Conservation (phyloP, 371 early-diverging fungal genomes). For the Syncephalastrum contaminatum region DNA sequence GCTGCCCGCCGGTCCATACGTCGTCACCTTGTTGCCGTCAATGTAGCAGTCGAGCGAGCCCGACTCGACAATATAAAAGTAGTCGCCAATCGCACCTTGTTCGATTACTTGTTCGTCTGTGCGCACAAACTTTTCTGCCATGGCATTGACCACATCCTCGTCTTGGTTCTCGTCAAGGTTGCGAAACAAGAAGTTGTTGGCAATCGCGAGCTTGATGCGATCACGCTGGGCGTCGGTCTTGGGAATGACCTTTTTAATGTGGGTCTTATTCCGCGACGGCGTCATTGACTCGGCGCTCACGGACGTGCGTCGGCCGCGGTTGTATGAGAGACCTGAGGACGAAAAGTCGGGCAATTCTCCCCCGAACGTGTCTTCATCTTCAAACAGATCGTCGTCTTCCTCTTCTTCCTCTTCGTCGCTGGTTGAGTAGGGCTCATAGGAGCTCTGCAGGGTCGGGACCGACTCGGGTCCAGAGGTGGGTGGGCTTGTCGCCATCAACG, state of each 20-base stretch:
- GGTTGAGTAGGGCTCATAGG: conserved; percentile 10
- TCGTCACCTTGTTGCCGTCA: background rate
- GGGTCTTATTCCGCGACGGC: conserved; percentile 72
- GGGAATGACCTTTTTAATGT: conserved; percentile 85
- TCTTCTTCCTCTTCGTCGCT: conserved; percentile 38
- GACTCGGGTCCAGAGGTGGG: conserved; percentile 11
- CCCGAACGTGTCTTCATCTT: conserved; percentile 8
- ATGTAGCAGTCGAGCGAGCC: conserved; percentile 89
- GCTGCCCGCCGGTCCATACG: conserved; percentile 14
- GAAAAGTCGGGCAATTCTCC: conserved; percentile 14
- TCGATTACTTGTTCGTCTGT: conserved; percentile 80
- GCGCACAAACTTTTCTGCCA: conserved; percentile 84
- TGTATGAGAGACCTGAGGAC: conserved; percentile 3
- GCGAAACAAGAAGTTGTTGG: conserved; percentile 89
- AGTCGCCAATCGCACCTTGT: conserved; percentile 97
- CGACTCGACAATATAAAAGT: conserved; percentile 95
- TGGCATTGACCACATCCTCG: conserved; percentile 94
- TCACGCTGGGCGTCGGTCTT: conserved; percentile 85
- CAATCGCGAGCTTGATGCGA: conserved; percentile 80
- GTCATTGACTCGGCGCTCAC: conserved; percentile 97
- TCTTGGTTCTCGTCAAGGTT: conserved; percentile 95
- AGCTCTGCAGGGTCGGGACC: conserved; percentile 12
- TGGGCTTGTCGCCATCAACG: conserved; percentile 6
- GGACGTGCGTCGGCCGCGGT: conserved; percentile 72
- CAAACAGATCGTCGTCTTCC: conserved; percentile 15